A percentile compares a stretch with the other conserved stretches of the same genome.
Evolutionary conservation across 2,329 filamentous ascomycete genomes (phyloP).

Genomic region (Fusarium sp.): DNA sequence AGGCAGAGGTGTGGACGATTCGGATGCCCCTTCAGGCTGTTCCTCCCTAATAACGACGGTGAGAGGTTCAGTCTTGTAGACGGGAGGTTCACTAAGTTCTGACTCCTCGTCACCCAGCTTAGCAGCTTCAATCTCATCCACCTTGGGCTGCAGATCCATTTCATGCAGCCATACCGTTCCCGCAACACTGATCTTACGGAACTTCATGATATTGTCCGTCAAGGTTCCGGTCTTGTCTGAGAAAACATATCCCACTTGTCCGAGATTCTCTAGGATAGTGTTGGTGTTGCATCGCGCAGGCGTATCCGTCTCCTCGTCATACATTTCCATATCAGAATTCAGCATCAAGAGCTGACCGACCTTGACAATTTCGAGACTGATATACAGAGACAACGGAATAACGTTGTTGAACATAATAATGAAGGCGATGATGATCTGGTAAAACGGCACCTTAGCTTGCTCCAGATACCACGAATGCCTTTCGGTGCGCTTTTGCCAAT

Average conservation of each 20-base stretch:
- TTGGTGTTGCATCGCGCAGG: constrained; percentile 92
- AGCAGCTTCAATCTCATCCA: constrained; percentile 33
- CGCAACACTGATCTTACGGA: constrained; percentile 89
- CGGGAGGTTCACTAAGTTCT: constrained; percentile 42
- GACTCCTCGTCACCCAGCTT: constrained; percentile 37
- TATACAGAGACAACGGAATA: constrained; percentile 90
- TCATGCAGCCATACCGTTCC: constrained; percentile 92
- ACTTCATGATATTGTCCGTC: constrained; percentile 96
- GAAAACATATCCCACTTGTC: constrained; percentile 90
- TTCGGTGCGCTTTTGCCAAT: constrained; percentile 78
- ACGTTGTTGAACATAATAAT: constrained; percentile 98
- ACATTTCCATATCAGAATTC: constrained; percentile 88
- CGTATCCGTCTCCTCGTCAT: constrained; percentile 83
- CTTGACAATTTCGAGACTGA: constrained; percentile 89
- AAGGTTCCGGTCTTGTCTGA: constrained; percentile 95
- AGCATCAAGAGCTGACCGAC: constrained; percentile 81
- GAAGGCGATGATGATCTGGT: constrained; percentile 87
- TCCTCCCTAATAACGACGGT: constrained; percentile 50
- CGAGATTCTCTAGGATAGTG: constrained; percentile 93
- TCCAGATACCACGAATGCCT: constrained; percentile 79
- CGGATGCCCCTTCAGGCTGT: constrained; percentile 20
- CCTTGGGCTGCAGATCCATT: constrained; percentile 67
- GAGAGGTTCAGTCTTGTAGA: constrained; percentile 46
- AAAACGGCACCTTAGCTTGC: constrained; percentile 76
- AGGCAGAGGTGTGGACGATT: constrained; percentile 22